Conservation (phyloP, 257 asterid genomes). For the Salvia rosmarinus region DNA sequence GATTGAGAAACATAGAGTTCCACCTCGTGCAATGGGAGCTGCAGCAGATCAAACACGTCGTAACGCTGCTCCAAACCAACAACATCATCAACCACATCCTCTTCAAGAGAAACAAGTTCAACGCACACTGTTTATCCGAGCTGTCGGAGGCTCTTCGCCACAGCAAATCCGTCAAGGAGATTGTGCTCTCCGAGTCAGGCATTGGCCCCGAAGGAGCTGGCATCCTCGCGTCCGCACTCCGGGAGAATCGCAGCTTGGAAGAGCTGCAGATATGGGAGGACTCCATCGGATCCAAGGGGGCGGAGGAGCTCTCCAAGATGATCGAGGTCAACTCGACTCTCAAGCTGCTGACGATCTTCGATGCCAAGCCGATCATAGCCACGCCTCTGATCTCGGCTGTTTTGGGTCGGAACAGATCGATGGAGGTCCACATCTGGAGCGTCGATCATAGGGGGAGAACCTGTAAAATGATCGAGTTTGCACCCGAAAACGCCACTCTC, state of each 20-base stretch:
- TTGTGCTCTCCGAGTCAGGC: slow-evolving; percentile 63
- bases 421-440: slow-evolving; percentile 80
- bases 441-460: slow-evolving; percentile 38
- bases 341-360: slow-evolving; percentile 59
- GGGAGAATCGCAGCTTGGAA: slow-evolving; percentile 54
- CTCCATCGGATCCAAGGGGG: slow-evolving; percentile 74
- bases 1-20: slow-evolving; percentile 60
- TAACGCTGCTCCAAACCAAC: slow-evolving; percentile 42
- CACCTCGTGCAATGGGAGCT: slow-evolving; percentile 66
- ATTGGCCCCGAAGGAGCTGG: slow-evolving; percentile 69
- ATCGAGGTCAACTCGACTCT: slow-evolving; percentile 82
- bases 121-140: slow-evolving; percentile 52
- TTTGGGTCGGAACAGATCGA: slow-evolving; percentile 69
- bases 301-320: slow-evolving; percentile 84
- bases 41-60: slow-evolving; percentile 46
- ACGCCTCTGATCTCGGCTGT: slow-evolving; percentile 79
- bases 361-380: slow-evolving; percentile 51
- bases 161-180: slow-evolving; percentile 51
- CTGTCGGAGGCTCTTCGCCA: slow-evolving; percentile 48
- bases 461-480: slow-evolving; percentile 64
- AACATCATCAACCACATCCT: slow-evolving; percentile 45
- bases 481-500: slow-evolving; percentile 57
- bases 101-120: slow-evolving; percentile 60
- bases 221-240: slow-evolving; percentile 61
- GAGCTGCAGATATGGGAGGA: slow-evolving; percentile 83